A percentile compares a stretch with the other conserved stretches of the same genome.
Evolutionary conservation across 805 yeast species (phyloP).

Genomic region (Cyberlindnera maritima): DNA sequence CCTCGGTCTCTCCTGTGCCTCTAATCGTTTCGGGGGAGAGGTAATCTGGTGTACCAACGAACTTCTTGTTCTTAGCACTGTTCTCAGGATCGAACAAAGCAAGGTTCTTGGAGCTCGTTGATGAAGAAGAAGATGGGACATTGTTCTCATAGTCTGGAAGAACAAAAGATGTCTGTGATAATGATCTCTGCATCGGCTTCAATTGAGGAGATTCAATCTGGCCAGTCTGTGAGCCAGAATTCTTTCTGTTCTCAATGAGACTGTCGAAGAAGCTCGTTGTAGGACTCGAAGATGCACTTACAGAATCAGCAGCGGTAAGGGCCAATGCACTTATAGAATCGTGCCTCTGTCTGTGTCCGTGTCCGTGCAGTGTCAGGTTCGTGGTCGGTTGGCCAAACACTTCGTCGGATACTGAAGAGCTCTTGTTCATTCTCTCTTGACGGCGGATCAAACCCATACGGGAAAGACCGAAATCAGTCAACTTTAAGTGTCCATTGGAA

Average conservation of each 20-base stretch:
- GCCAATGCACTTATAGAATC: slow-evolving; percentile 25
- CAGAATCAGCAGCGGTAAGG: slow-evolving; percentile 16
- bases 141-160: slow-evolving; percentile 46
- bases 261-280: slow-evolving; percentile 30
- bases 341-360: slow-evolving; percentile 11
- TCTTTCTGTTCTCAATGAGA: slow-evolving; percentile 17
- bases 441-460: slow-evolving; percentile 85
- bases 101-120: slow-evolving; percentile 34
- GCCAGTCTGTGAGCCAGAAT: slow-evolving; percentile 11
- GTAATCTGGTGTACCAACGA: slow-evolving; percentile 98
- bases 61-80: slow-evolving; percentile 52
- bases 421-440: slow-evolving; percentile 44
- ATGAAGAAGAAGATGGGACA: slow-evolving; percentile 7
- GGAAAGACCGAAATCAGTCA: slow-evolving; percentile 94
- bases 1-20: slow-evolving; percentile 78
- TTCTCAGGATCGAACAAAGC: slow-evolving; percentile 77
- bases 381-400: slow-evolving; percentile 20
- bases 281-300: slow-evolving; percentile 28
- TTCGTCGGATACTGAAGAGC: slow-evolving; percentile 21
- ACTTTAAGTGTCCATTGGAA: slow-evolving; percentile 79
- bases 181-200: slow-evolving; percentile 46
- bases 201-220: slow-evolving; percentile 44
- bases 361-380: slow-evolving; percentile 6
- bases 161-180: slow-evolving; percentile 58
- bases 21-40: slow-evolving; percentile 93